phyloP scores from a whole-genome alignment of 2,329 filamentous ascomycete genomes.

The Neonectria faginata region DNA sequence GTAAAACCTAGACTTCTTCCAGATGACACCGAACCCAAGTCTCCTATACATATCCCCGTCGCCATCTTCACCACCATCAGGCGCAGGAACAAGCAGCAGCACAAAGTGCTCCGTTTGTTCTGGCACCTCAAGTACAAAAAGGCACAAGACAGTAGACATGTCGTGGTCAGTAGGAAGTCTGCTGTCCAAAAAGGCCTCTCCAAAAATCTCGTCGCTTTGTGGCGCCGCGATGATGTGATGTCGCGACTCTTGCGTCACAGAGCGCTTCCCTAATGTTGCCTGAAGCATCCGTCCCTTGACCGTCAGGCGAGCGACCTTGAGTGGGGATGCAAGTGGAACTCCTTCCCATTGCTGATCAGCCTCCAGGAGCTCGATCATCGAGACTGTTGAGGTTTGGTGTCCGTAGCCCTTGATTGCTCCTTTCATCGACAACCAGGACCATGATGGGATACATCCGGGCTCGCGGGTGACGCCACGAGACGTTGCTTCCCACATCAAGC shows the following conservation, averaged over 20 bases:
- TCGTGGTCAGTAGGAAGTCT: slow-evolving; percentile 5
- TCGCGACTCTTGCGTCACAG: slow-evolving; percentile 2
- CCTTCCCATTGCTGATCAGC: slow-evolving; percentile 9
- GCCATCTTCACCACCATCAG: background rate
- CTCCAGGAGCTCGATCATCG: background rate
- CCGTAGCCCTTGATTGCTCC: background rate
- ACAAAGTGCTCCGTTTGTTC: slow-evolving; percentile 1
- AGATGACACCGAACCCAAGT: slow-evolving; percentile 8
- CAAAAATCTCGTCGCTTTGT: slow-evolving; percentile 1
- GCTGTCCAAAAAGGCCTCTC: slow-evolving; percentile 14
- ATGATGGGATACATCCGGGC: slow-evolving; percentile 10
- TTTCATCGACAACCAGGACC: slow-evolving; percentile 9
- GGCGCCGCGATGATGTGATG: background rate
- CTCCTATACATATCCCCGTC: background rate
- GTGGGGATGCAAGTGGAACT: slow-evolving; percentile 4
- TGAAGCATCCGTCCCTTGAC: slow-evolving; percentile 8
- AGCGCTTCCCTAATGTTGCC: background rate
- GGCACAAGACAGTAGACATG: slow-evolving; percentile 6
- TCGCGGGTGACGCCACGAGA: slow-evolving; percentile 4
- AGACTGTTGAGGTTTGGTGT: background rate
- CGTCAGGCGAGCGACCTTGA: slow-evolving; percentile 7
- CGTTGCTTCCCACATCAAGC: slow-evolving; percentile 4
- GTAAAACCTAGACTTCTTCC: background rate
- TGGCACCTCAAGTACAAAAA: background rate
- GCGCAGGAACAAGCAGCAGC: slow-evolving; percentile 1